phyloP scores from a whole-genome alignment of 345 rosid species.

The Dovyalis caffra region DNA sequence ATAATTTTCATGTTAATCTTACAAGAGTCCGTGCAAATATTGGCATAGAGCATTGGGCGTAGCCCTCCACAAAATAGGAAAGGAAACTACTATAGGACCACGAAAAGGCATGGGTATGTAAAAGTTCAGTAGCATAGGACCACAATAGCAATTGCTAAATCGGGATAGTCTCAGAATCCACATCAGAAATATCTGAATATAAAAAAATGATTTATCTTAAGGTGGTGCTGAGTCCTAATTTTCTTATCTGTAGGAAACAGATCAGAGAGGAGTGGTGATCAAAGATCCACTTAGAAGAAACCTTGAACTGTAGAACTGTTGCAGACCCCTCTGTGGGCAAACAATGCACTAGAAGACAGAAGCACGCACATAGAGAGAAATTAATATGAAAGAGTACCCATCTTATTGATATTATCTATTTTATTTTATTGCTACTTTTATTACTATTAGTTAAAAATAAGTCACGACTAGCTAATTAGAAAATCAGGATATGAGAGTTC shows the following conservation, averaged over 20 bases:
- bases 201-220: neutral
- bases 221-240: conserved; percentile 37
- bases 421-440: no score
- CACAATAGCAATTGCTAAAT: neutral
- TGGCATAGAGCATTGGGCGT: neutral
- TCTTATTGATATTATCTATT: no score
- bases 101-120: neutral
- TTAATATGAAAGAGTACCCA: no score
- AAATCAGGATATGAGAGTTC: no score
- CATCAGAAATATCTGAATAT: neutral
- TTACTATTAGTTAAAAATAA: no score
- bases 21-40: neutral
- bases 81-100: neutral
- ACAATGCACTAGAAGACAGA: no score
- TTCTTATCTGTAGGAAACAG: conserved; percentile 25
- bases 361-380: no score
- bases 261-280: conserved; percentile 27
- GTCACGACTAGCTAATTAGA: no score
- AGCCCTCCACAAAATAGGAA: no score
- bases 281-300: conserved; percentile 25
- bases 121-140: neutral
- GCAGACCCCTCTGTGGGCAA: no score
- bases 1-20: neutral
- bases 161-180: neutral
- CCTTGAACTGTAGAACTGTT: conserved; percentile 3